Evolutionary conservation across 768 basidiomycete genomes (phyloP), one percentile per base, ranked within the genome.

Genomic region (Amanita muscaria): DNA sequence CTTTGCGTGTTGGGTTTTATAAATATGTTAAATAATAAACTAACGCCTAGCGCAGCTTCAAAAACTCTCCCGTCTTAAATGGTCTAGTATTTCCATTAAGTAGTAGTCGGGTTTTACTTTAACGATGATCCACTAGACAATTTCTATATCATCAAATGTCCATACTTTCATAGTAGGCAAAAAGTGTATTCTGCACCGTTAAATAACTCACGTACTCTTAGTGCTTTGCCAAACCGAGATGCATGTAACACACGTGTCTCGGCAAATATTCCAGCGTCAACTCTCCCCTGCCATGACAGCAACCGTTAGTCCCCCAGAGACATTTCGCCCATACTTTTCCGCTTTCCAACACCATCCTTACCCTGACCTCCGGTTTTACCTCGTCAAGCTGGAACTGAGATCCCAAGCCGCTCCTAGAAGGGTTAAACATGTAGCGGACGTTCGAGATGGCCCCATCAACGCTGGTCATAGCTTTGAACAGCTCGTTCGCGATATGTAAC

Each of bases 301-400:
- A 14, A 1, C 39, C 23, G 29, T 27, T 18, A 24, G 15, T 18
- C 5, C 40, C 40, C 40, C 40, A 40, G 10, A 40, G 21, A 40
- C 40, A 40, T 14, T 29, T 18, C 21, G 25, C 40, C 40, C 40
- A 40, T 16, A 40, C 40, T 24, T 29, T 40, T 9, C 40, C 40
- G 11, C 21, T 29, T 29, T 40, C 40, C 25, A 40, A 29, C 40
- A 29, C 25, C 27, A 40, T 40, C 15, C 40, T 40, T 3, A 40
- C 25, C 40, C 29, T 18, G 4, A 29, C 23, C 9, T 18, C 15
- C 3, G 31, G 16, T 18, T 40, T 29, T 5, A 40, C 18, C 5
- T 40, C 25, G 27, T 29, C 40, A 15, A 29, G 24, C 9, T 8
- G 14, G 6, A 40, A 18, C 16, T 18, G 16, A 10, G 25, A 40